Base-by-base conservation (phyloP, 345 rosid genomes). In the Salix dunnii region DNA sequence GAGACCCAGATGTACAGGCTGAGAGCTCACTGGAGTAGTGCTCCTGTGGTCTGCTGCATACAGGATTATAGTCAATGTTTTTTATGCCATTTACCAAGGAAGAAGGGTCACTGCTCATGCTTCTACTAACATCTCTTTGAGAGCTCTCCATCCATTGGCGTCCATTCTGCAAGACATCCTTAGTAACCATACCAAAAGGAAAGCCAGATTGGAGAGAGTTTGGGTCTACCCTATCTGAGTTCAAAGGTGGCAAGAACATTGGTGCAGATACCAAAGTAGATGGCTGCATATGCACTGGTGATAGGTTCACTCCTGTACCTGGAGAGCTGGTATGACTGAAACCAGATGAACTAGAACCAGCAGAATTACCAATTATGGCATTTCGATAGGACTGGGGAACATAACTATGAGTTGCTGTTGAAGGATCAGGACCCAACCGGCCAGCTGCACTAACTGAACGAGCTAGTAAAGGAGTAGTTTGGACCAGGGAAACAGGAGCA, bases 361-460 rank as follows among this genome's bases (percentile, higher is more conserved):
- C 73, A 71, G 91, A 80, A 77, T 86, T 95, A 53, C 93, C 94
- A 18, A 91, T 80, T 71, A 91, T 93, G 70, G 97, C 94, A 80
- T 92, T 90, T 80, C 93, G 86, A 72, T 93, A 92, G 62, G 97
- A 91, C 77, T 82, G 91, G 67, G 99, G 96, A 71, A 76, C 83
- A 86, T 72, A 88, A 77, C 89, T 79, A 70, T 81, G 93, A 76
- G 79, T 82, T 67, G 86, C 82, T 23, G 87, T 68, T 35, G 90
- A 76, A 33, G 91, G 76, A 7, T 93, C 97, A 38, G 92, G 91
- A 72, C 91, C 93, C 51, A 96, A 78, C 63, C 91, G 88, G 25
- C 96, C 96, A 74, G 91, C 86, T 76, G 97, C 96, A 89, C 97
- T 93, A 48, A 87, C 88, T 27, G 97, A 90, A 48, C 96, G 93